Conservation (phyloP, 2,329 filamentous ascomycete species). For the Anthostomella pinea region DNA sequence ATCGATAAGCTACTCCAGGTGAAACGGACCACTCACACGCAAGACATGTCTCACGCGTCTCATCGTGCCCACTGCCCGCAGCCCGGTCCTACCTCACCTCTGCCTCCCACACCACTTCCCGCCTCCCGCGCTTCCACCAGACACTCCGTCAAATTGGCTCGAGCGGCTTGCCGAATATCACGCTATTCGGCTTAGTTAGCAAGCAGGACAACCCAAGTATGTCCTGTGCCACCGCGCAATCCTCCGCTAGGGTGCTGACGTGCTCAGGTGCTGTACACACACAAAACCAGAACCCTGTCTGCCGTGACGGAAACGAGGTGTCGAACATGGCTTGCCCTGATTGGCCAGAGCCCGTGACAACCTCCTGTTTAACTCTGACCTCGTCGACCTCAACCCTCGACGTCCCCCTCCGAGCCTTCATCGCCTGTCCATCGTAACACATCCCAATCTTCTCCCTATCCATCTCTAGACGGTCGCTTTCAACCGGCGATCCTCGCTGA, state of each 20-base stretch:
- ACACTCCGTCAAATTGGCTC: slow-evolving; percentile 24
- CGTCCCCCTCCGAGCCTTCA: slow-evolving; percentile 8
- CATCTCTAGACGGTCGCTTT: slow-evolving; percentile 1
- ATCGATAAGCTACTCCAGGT: too few relatives aligned
- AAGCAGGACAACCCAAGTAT: slow-evolving; percentile 9
- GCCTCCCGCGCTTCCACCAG: slow-evolving; percentile 8
- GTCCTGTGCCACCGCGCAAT: slow-evolving; percentile 11
- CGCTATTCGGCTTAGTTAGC: slow-evolving; percentile 14
- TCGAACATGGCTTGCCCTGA: slow-evolving; percentile 2
- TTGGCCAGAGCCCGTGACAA: slow-evolving; percentile 12
- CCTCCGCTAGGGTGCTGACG: background rate
- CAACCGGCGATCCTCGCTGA: background rate
- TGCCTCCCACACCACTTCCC: background rate
- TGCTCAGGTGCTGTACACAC: slow-evolving; percentile 1
- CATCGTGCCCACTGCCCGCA: background rate
- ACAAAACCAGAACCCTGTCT: slow-evolving; percentile 10
- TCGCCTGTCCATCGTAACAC: slow-evolving; percentile 3
- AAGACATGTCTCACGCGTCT: background rate
- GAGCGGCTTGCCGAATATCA: slow-evolving; percentile 16
- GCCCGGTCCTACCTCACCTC: background rate
- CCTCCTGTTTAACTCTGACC: slow-evolving; percentile 20
- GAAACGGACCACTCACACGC: too few relatives aligned
- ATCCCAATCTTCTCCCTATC: background rate
- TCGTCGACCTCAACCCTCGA: slow-evolving; percentile 14
- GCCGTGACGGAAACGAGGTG: slow-evolving; percentile 4